phyloP scores from a whole-genome alignment of 2,329 filamentous ascomycete species.

The Colletotrichum trifolii region DNA sequence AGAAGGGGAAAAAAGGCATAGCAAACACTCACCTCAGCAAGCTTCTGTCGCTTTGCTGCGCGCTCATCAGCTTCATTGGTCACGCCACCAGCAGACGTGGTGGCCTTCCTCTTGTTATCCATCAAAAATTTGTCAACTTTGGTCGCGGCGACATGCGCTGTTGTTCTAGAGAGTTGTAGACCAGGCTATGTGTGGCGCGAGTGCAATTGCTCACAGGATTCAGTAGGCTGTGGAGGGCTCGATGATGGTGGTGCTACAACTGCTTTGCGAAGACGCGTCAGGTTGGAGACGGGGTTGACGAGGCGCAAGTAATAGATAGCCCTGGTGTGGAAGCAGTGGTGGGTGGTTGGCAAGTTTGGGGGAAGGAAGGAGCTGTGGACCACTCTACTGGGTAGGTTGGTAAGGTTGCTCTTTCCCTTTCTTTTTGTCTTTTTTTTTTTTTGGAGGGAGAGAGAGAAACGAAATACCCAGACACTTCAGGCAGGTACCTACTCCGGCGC shows the following conservation, averaged over 20 bases:
- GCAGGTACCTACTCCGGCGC: too few relatives aligned
- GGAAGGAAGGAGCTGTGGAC: slow-evolving; percentile 18
- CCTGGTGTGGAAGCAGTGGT: slow-evolving; percentile 1
- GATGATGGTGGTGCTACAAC: slow-evolving; percentile 28
- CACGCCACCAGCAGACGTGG: slow-evolving; percentile 52
- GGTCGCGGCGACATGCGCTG: slow-evolving; percentile 29
- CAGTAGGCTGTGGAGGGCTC: slow-evolving; percentile 3
- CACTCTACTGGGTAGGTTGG: too few relatives aligned
- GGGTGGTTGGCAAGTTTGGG: slow-evolving; percentile 19
- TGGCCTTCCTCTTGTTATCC: slow-evolving; percentile 68
- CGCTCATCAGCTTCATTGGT: slow-evolving; percentile 61
- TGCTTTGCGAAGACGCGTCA: slow-evolving; percentile 33
- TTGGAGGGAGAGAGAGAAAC: too few relatives aligned
- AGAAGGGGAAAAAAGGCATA: slow-evolving; percentile 14
- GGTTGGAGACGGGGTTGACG: slow-evolving; percentile 25
- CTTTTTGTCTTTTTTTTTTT: too few relatives aligned
- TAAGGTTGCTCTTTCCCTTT: too few relatives aligned
- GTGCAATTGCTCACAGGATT: slow-evolving; percentile 23
- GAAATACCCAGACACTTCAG: too few relatives aligned
- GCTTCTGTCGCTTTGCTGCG: slow-evolving; percentile 66
- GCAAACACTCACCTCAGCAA: slow-evolving; percentile 57
- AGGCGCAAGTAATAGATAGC: slow-evolving; percentile 10
- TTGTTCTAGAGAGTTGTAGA: slow-evolving; percentile 5
- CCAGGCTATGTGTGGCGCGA: not conserved
- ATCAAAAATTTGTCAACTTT: slow-evolving; percentile 46